phyloP scores from a whole-genome alignment of 2,329 filamentous ascomycete species.

The Dendryphion nanum region DNA sequence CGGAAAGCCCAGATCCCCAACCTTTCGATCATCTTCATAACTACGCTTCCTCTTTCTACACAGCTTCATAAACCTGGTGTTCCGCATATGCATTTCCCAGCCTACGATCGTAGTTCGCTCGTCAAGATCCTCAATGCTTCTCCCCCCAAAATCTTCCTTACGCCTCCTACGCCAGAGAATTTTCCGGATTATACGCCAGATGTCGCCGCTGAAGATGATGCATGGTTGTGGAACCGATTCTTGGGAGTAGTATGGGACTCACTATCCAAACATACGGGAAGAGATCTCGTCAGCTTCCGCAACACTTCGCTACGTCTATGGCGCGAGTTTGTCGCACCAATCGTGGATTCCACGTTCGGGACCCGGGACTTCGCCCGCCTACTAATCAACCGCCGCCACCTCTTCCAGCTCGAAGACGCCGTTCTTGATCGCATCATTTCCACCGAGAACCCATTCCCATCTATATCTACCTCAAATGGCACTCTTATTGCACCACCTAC shows the following conservation, averaged over 20 bases:
- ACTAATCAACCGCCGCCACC: slow-evolving; percentile 65
- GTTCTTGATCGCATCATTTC: slow-evolving; percentile 62
- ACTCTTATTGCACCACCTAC: slow-evolving; percentile 6
- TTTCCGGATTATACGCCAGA: slow-evolving; percentile 46
- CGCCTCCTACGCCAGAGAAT: slow-evolving; percentile 39
- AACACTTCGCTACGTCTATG: slow-evolving; percentile 73
- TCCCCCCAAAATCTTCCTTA: slow-evolving; percentile 49
- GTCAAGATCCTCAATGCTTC: slow-evolving; percentile 66
- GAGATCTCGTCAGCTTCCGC: slow-evolving; percentile 72
- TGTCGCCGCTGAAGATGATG: slow-evolving; percentile 56
- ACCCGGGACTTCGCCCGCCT: slow-evolving; percentile 83
- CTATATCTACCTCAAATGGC: not conserved
- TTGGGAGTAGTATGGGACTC: slow-evolving; percentile 83
- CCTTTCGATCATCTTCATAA: slow-evolving; percentile 74
- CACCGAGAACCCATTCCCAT: not conserved
- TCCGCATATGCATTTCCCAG: slow-evolving; percentile 77
- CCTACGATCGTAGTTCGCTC: slow-evolving; percentile 79
- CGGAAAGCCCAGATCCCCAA: slow-evolving; percentile 63
- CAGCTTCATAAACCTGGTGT: slow-evolving; percentile 69
- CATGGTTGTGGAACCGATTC: slow-evolving; percentile 77
- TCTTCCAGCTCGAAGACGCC: slow-evolving; percentile 72
- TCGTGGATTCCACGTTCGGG: slow-evolving; percentile 69
- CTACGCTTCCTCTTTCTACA: slow-evolving; percentile 67
- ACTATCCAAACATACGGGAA: slow-evolving; percentile 73
- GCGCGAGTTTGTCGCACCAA: slow-evolving; percentile 78